Base-by-base conservation (phyloP, 208 protist species). In the Leishmania lainsoni region DNA sequence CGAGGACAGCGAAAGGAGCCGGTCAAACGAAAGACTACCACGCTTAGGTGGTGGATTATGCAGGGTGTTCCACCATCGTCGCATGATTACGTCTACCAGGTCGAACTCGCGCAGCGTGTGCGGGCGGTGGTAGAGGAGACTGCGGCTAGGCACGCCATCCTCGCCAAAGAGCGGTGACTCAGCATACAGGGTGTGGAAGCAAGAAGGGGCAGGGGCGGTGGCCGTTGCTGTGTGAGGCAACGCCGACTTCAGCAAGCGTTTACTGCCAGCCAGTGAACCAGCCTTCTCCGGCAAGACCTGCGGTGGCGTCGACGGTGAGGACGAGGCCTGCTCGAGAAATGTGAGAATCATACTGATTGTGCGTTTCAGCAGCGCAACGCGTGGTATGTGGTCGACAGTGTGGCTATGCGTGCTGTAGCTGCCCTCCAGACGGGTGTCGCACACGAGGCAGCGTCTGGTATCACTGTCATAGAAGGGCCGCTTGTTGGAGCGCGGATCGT, bases 331-430 rank as follows among this genome's bases (percentile, higher is more conserved):
- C 35, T 68, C 72, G 39, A 92, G 72, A 71, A 87, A 84, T 22
- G 81, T 84, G 42, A 89, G 73, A 3, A 93, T 65, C 12, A 93
- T 73, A 29, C 78, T 76, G 10, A 94, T 59, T 0, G 83, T 83
- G 5, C 92, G 81, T 83, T 90, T 86, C 51, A 95, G 66, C n/a
- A 97, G 86, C 22, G 75, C 92, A 5, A 93, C 35, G 14, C 91
- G 90, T 6, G 87, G 86, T 12, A 78, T 71, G 79, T 97, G 93
- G 39, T 90, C 84, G 1, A 91, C 77, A n/a, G 76, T 82, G 26
- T 26, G 39, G 12, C 5, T 78, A 79, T 97, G 93, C 22, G 78
- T 52, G 22, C 39, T 29, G 79, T 91, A 91, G 52, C 85, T 86
- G 4, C 81, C 81, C 1, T 81, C 61, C 14, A 93, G 65, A 52